Percentiles rank a stretch among this genome's conserved stretches.
phyloP scores from a whole-genome alignment of 352 stramenopile species.

The Pythium guiyangense region DNA sequence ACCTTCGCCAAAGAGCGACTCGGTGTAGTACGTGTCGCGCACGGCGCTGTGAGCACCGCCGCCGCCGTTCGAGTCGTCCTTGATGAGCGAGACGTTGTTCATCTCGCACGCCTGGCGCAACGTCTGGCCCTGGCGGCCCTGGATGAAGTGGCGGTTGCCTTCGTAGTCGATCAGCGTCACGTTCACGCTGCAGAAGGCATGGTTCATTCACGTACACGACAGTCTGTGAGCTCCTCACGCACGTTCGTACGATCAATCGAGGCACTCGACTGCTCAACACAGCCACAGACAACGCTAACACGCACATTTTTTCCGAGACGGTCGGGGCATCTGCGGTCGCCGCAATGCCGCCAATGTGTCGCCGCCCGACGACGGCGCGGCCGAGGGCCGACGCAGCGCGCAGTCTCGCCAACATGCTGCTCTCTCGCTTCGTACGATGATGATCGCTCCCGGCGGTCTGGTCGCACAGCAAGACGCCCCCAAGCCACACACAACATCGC shows the following conservation, averaged over 20 bases:
- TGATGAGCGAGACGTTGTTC: slow-evolving; percentile 65
- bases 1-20: slow-evolving; percentile 86
- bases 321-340: slow-evolving; percentile 28
- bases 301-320: slow-evolving; percentile 61
- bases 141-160: slow-evolving; percentile 81
- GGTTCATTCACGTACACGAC: neutral
- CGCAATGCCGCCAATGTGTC: slow-evolving; percentile 53
- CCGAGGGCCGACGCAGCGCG: slow-evolving; percentile 16
- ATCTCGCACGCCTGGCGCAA: slow-evolving; percentile 81
- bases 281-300: neutral
- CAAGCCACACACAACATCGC: neutral
- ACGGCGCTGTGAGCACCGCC: slow-evolving; percentile 60
- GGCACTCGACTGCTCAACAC: neutral
- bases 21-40: slow-evolving; percentile 79
- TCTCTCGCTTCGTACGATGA: neutral
- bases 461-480: neutral
- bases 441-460: slow-evolving; percentile 2
- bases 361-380: slow-evolving; percentile 24
- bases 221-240: neutral
- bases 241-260: neutral
- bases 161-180: slow-evolving; percentile 86
- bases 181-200: slow-evolving; percentile 49
- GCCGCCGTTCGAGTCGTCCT: slow-evolving; percentile 84
- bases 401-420: slow-evolving; percentile 38
- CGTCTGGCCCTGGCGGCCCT: slow-evolving; percentile 78